Evolutionary conservation across 2,329 filamentous ascomycete genomes (phyloP), one percentile per base, ranked within the genome.

Genomic region (Leptographium lundbergii): DNA sequence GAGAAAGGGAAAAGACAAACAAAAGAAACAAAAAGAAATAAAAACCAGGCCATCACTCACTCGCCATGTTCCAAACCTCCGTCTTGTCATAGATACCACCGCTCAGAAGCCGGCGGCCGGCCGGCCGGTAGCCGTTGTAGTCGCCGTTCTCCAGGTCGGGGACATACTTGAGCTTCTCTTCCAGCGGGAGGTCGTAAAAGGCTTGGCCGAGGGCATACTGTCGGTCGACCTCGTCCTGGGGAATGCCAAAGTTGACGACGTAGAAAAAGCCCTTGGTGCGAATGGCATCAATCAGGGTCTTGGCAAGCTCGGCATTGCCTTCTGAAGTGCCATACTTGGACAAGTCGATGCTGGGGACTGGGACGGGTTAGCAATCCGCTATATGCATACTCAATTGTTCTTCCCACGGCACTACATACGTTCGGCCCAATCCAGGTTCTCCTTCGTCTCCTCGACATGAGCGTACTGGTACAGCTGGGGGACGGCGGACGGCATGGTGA

Each of bases 31-130:
- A 29, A 52, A 52, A 11, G 32, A 10, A 10, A 29, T 7, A 10
- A 29, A 14, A 51, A 14, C n/a, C n/a, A n/a, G 19, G 9, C 19
- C 19, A 27, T 29, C 22, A 83, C 62, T 84, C 19, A 56, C 54
- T 84, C 57, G 79, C 77, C 11, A 83, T 76, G 65, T 84, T 83
- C 71, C 78, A 84, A 2, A 84, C 77, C 63, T 84, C 76, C 32
- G 81, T 73, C 63, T 82, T 83, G 63, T 84, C 81, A 24, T 65
- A 70, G 58, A 75, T 68, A 2, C 75, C 72, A 1, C 63, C 62
- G 27, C 59, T 58, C 19, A 66, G 45, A 25, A 59, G 48, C 7
- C 32, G 39, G 5, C 57, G 63, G 0, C 78, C 79, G 1, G 74
- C 71, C 2, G 75, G 75, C 47, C 75, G 69, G 61, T 77, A 78